phyloP scores from a whole-genome alignment of 2,329 filamentous ascomycete genomes.

The Triangularia setosa region DNA sequence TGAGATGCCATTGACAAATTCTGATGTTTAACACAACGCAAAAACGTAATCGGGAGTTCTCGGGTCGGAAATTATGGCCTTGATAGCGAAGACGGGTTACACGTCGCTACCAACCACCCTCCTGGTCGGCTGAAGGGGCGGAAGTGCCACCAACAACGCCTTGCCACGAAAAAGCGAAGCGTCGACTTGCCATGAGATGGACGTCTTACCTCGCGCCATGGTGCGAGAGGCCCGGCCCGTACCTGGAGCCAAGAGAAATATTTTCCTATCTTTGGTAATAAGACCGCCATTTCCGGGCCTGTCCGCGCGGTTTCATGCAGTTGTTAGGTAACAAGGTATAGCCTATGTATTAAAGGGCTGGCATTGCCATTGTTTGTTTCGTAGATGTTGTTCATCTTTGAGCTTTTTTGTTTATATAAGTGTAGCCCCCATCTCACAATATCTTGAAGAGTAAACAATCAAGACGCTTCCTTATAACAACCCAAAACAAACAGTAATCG shows the following conservation, averaged over 20 bases:
- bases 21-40: background rate
- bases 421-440: background rate
- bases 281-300: background rate
- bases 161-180: background rate
- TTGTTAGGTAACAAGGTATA: background rate
- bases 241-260: background rate
- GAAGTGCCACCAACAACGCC: conserved; percentile 15
- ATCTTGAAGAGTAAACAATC: background rate
- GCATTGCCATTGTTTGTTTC: background rate
- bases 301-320: background rate
- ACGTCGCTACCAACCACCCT: conserved; percentile 4
- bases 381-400: background rate
- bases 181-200: background rate
- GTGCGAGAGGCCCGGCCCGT: background rate
- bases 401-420: background rate
- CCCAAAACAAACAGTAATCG: background rate
- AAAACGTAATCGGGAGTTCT: conserved; percentile 3
- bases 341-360: background rate
- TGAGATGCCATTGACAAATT: background rate
- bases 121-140: background rate
- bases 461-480: background rate
- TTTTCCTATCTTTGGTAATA: conserved; percentile 7
- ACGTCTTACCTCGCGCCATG: background rate
- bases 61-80: conserved; percentile 2
- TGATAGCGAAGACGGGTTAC: background rate